Evolutionary conservation across 306 rosid species (phyloP), one percentile per base, ranked within the genome.

Genomic region (Gastrolobium bilobum): DNA sequence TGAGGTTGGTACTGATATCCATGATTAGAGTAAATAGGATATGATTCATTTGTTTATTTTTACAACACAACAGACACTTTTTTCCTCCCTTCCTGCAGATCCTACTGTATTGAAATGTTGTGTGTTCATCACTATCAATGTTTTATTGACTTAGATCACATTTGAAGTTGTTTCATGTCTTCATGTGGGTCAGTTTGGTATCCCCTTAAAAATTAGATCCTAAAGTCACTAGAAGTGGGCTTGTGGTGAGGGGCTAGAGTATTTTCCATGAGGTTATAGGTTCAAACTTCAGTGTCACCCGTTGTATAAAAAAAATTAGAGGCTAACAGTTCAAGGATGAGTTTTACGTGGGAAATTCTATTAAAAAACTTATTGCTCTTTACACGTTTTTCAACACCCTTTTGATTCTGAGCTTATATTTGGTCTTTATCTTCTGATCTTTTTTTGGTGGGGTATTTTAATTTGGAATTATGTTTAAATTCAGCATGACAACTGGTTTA

Each of bases 1-100:
- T 54, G 10, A 67, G 83, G 84, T 85, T 62, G 5, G 63, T 73
- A 69, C 26, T 42, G 10, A n/a, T 39, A 13, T 53, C 7, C n/a
- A 9, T 46, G 38, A 4, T 50, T 31, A 59, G 54, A 7, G 61
- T 76, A 20, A 20, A 20, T 20, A 20, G 6, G 58, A 47, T 58
- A 67, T 34, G 7, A 15, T 60, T 72, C 7, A 10, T 46, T 63
- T 42, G 9, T 42, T 4, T 20, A 11, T 61, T 8, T 29, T 11
- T 9, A 54, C 31, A 26, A 15, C 38, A 38, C 35, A 30, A 7
- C 31, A 38, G 39, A 26, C 7, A 5, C n/a, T 8, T 47, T 60
- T 54, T 14, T 26, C 5, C 29, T 42, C 40, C 47, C 48, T 4
- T 61, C 15, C 44, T 43, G 34, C 9, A 10, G 52, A 77, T 54